Percentiles rank a stretch among this genome's conserved stretches.
phyloP scores from a whole-genome alignment of 306 rosid genomes.

The Casuarina glauca region DNA sequence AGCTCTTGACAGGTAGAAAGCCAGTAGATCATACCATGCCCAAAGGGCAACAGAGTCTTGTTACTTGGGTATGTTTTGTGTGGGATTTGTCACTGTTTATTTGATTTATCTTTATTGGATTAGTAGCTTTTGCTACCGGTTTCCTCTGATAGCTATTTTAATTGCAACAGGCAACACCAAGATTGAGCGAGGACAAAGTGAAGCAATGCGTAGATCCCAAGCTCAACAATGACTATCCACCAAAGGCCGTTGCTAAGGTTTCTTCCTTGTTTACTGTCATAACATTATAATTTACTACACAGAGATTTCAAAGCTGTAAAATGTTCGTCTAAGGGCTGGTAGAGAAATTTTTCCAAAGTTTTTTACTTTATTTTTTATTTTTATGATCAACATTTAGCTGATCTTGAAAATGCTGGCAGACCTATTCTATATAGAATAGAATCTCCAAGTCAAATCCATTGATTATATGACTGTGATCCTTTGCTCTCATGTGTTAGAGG shows the following conservation, averaged over 20 bases:
- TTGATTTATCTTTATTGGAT: not conserved
- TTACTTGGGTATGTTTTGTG: conserved; percentile 76
- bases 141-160: conserved; percentile 16
- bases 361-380: too few relatives aligned
- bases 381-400: not conserved
- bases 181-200: conserved; percentile 97
- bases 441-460: not conserved
- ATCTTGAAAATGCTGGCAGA: not conserved
- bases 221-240: conserved; percentile 87
- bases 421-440: not conserved
- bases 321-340: not conserved
- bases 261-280: conserved; percentile 11
- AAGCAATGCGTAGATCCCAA: conserved; percentile 98
- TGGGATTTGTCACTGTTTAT: not conserved
- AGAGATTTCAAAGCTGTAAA: not conserved
- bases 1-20: conserved; percentile 93
- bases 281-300: not conserved
- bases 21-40: conserved; percentile 99
- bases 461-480: not conserved
- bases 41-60: conserved; percentile 99
- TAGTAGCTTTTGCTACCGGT: conserved; percentile 6
- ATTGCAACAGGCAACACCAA: conserved; percentile 86
- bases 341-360: not conserved
- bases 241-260: conserved; percentile 98
- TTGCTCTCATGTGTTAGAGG: not conserved